phyloP scores from a whole-genome alignment of 2,329 filamentous ascomycete species.

The Madurella fahalii region DNA sequence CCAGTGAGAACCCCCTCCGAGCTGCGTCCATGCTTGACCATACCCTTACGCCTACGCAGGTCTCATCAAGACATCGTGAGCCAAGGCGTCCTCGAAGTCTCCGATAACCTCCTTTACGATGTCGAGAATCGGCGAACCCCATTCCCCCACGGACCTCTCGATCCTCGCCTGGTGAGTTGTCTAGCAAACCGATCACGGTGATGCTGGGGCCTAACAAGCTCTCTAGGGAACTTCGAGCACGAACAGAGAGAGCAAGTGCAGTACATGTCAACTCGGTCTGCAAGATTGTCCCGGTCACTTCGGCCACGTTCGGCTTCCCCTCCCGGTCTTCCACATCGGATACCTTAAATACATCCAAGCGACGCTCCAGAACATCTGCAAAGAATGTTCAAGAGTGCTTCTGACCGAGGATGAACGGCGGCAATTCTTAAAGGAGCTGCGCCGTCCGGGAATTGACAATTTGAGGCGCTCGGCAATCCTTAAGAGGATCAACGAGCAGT shows the following conservation, averaged over 20 bases:
- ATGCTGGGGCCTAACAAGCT: slow-evolving; percentile 1
- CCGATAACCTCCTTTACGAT: slow-evolving; percentile 91
- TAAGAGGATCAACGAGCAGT: slow-evolving; percentile 86
- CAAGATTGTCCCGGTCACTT: slow-evolving; percentile 93
- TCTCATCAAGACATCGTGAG: slow-evolving; percentile 93
- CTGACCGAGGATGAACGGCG: slow-evolving; percentile 77
- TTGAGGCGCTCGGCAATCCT: slow-evolving; percentile 76
- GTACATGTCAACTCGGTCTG: slow-evolving; percentile 77
- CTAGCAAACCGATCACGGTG: neutral
- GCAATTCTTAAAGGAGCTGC: slow-evolving; percentile 71
- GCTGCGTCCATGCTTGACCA: neutral
- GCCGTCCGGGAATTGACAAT: slow-evolving; percentile 80
- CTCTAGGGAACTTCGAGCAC: slow-evolving; percentile 78
- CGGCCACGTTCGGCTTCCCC: slow-evolving; percentile 82
- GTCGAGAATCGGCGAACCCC: slow-evolving; percentile 73
- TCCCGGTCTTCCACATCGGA: slow-evolving; percentile 93
- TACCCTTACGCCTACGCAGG: slow-evolving; percentile 38
- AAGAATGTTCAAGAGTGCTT: slow-evolving; percentile 81
- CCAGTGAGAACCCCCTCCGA: slow-evolving; percentile 52
- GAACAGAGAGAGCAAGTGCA: slow-evolving; percentile 58
- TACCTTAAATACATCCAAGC: slow-evolving; percentile 92
- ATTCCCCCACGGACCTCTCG: slow-evolving; percentile 79
- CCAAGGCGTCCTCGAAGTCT: slow-evolving; percentile 90
- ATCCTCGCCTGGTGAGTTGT: slow-evolving; percentile 62
- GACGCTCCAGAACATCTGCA: slow-evolving; percentile 94